Base-by-base conservation (phyloP, 2,329 filamentous ascomycete species). In the Biscogniauxia marginata region DNA sequence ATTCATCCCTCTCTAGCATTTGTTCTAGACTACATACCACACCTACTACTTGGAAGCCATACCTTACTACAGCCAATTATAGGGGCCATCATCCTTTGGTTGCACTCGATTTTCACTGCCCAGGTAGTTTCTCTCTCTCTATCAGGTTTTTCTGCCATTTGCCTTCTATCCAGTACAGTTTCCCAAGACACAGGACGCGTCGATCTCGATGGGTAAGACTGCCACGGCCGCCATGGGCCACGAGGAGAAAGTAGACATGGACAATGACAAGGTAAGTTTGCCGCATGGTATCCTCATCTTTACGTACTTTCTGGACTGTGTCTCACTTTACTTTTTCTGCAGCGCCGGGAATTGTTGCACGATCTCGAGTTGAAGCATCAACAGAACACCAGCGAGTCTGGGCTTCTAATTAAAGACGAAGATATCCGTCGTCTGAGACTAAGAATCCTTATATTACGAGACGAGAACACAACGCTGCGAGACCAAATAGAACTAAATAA, bases 371-470 rank as follows among this genome's bases (percentile, higher is more conserved):
- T 89, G 58, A 84, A 84, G 65, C 90, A 93, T 70, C 84, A 88
- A 63, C 80, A 82, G 57, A 83, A 81, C 62, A 74, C 83, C 53
- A 85, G 88, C 63, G 79, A 86, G 53, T 82, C 88, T 34, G 83
- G 90, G 52, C 77, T 87, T 9, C 79, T 96, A 54, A 76, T 84
- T 63, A 89, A 90, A 66, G 85, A 91, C 62, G 93, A 98, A 71
- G 84, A 87, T 57, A 79, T 84, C 43, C 86, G 93, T 49, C 82
- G 86, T 61, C 74, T 91, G 52, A 85, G 85, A 63, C 79, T 93
- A 58, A 84, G 87, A 60, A 79, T 87, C 53, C 75, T 93, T 53
- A 74, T 92, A n/a, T 77, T 90, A n/a, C 81, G 87, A 59, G 85
- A 93, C 62, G 88, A 96, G 60, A 90, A 88, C 61, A 83, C 86